phyloP scores from a whole-genome alignment of 331 rosid species.

The Rosa hybrid region DNA sequence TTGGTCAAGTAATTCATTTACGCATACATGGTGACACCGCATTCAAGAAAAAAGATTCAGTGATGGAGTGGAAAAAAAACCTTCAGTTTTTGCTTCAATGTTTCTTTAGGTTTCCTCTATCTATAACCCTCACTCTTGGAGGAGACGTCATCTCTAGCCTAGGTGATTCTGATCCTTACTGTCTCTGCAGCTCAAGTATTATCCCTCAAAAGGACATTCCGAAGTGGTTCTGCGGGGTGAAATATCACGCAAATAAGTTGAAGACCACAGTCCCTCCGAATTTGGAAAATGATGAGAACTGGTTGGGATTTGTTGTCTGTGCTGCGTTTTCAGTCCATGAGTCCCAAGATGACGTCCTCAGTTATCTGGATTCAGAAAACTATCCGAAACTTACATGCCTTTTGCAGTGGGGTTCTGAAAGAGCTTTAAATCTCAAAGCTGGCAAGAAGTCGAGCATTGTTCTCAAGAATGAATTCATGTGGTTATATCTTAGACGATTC shows the following conservation, averaged over 20 bases:
- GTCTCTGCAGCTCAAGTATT: background rate
- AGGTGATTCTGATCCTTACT: background rate
- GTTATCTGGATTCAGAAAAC: constrained; percentile 7
- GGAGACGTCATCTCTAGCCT: background rate
- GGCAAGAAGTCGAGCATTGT: too few species aligned
- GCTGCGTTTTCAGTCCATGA: constrained; percentile 17
- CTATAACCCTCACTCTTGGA: background rate
- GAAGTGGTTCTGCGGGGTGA: background rate
- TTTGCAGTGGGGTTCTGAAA: background rate
- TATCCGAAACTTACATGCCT: background rate
- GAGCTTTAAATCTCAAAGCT: background rate
- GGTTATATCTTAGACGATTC: background rate
- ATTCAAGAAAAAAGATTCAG: background rate
- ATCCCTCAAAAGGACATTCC: constrained; percentile 10
- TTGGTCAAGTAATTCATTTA: too few species aligned
- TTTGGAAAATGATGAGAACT: background rate
- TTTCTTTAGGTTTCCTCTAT: background rate
- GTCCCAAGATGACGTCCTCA: constrained; percentile 4
- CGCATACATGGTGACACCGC: background rate
- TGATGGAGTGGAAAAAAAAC: background rate
- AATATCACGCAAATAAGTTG: background rate
- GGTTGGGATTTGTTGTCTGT: constrained; percentile 22
- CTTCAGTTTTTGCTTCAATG: background rate
- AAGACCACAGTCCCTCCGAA: background rate
- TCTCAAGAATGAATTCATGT: background rate